Evolutionary conservation across 2,329 filamentous ascomycete genomes (phyloP).

Genomic region (Penicillium sp.): DNA sequence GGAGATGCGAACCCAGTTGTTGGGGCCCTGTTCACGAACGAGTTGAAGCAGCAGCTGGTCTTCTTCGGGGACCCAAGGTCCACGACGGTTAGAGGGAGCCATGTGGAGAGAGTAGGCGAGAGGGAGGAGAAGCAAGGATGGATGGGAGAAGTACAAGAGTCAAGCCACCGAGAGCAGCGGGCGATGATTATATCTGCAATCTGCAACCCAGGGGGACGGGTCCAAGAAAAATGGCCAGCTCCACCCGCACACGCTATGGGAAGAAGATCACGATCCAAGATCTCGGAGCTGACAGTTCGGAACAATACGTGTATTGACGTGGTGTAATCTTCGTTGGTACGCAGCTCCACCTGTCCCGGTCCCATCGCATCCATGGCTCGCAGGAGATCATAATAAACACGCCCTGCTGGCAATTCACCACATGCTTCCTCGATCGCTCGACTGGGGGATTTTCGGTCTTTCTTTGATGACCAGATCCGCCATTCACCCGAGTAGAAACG

Average conservation of each 20-base stretch:
- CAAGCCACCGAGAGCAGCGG: constrained; percentile 25
- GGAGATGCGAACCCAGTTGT: constrained; percentile 90
- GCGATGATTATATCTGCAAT: constrained; percentile 28
- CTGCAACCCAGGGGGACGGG: constrained; percentile 35
- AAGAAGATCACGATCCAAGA: constrained; percentile 42
- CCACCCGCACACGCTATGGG: constrained; percentile 35
- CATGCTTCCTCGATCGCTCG: too few relatives aligned
- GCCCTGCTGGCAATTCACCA: neutral
- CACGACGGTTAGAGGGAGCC: constrained; percentile 62
- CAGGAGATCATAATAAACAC: neutral
- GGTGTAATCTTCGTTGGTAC: neutral
- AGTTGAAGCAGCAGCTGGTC: constrained; percentile 69
- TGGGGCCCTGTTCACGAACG: constrained; percentile 67
- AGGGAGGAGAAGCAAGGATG: neutral
- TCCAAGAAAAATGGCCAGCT: constrained; percentile 32
- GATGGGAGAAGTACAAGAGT: constrained; percentile 1
- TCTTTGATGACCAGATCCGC: too few relatives aligned
- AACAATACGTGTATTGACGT: constrained; percentile 17
- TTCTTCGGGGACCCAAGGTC: constrained; percentile 79
- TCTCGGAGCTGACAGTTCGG: constrained; percentile 40
- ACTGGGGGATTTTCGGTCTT: too few relatives aligned
- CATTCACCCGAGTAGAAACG: too few relatives aligned
- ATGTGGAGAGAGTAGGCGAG: constrained; percentile 24
- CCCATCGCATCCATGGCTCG: neutral
- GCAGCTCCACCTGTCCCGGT: neutral